phyloP scores from a whole-genome alignment of 768 basidiomycete genomes.

The Sutorius australiensis region DNA sequence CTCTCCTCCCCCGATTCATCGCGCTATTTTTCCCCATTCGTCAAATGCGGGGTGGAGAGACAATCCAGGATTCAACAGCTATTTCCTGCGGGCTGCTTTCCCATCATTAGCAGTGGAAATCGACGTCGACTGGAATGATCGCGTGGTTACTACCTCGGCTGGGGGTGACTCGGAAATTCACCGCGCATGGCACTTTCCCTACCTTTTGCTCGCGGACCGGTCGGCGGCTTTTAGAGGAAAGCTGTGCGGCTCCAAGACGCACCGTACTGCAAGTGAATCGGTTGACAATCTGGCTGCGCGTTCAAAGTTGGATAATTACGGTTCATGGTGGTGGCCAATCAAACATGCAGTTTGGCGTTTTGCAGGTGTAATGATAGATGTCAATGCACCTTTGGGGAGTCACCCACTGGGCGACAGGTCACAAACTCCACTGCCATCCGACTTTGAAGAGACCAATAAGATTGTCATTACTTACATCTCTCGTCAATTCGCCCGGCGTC shows the following conservation, averaged over 20 bases:
- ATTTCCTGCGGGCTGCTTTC: constrained; percentile 70
- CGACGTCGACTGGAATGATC: constrained; percentile 68
- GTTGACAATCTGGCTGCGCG: constrained; percentile 46
- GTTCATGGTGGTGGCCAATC: constrained; percentile 80
- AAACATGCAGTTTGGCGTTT: constrained; percentile 63
- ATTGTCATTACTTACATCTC: constrained; percentile 72
- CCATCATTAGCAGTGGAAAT: constrained; percentile 68
- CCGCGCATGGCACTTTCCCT: constrained; percentile 69
- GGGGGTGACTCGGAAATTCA: constrained; percentile 21
- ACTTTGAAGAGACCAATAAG: constrained; percentile 41
- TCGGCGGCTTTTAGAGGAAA: constrained; percentile 70
- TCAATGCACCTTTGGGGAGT: constrained; percentile 26
- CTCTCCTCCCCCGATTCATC: constrained; percentile 54
- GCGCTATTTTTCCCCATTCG: constrained; percentile 68
- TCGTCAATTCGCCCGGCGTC: constrained; percentile 53
- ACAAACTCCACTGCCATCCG: constrained; percentile 5
- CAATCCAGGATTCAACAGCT: constrained; percentile 69
- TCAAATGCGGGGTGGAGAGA: constrained; percentile 69
- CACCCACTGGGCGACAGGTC: not conserved
- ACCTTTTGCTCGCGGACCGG: constrained; percentile 67
- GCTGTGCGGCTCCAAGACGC: constrained; percentile 59
- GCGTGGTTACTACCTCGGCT: constrained; percentile 35
- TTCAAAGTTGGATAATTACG: constrained; percentile 32
- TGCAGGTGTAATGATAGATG: constrained; percentile 44
- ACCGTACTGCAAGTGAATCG: constrained; percentile 71